Evolutionary conservation across 768 basidiomycete species (phyloP).

Genomic region (Astraeus odoratus): DNA sequence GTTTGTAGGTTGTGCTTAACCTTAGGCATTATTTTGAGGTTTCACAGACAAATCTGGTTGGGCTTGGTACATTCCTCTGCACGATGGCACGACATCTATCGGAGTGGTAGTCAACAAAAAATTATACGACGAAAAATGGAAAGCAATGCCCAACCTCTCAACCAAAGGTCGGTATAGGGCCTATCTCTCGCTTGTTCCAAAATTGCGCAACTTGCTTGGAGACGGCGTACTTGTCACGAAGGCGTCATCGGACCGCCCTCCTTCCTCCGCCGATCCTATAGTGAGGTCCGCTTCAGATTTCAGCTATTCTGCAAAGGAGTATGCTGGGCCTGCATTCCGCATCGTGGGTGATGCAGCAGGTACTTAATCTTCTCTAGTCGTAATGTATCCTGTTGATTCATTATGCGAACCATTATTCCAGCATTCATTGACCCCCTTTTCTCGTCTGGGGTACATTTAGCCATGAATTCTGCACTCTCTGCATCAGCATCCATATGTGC

Average conservation of each 20-base stretch:
- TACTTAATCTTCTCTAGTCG: slow-evolving; percentile 11
- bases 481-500: slow-evolving; percentile 45
- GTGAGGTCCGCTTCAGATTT: slow-evolving; percentile 40
- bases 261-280: no score
- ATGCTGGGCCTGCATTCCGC: slow-evolving; percentile 46
- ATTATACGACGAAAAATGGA: slow-evolving; percentile 21
- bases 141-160: not conserved
- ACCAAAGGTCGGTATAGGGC: no score
- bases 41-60: slow-evolving; percentile 43
- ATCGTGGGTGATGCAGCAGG: slow-evolving; percentile 57
- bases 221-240: slow-evolving; percentile 14
- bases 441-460: slow-evolving; percentile 49
- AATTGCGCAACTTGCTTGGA: no score
- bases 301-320: slow-evolving; percentile 50
- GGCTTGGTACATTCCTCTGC: slow-evolving; percentile 54
- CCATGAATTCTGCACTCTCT: slow-evolving; percentile 41
- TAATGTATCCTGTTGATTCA: not conserved
- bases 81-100: slow-evolving; percentile 42
- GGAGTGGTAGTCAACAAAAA: slow-evolving; percentile 45
- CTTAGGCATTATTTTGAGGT: not conserved
- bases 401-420: slow-evolving; percentile 8
- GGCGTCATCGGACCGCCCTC: no score
- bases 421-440: slow-evolving; percentile 63
- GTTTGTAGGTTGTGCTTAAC: no score
- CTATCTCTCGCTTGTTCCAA: no score